Evolutionary conservation across 805 yeast species (phyloP), one percentile per base, ranked within the genome.

Genomic region (Wickerhamomyces bisporus): DNA sequence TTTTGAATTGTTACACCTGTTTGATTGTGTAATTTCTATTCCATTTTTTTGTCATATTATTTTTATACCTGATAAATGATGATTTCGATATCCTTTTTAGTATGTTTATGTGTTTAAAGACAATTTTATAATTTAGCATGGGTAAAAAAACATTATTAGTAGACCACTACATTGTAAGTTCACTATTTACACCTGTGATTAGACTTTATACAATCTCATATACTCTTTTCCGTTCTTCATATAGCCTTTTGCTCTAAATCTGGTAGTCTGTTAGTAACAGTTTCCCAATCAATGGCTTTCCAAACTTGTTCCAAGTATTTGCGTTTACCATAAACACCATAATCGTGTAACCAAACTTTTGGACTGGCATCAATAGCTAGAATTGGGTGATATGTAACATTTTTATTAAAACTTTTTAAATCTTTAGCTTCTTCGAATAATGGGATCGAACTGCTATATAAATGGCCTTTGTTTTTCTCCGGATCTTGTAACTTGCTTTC

Each of bases 241-340:
- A 20, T 4, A 19, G 25, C 7, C 19, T 19, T 30, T 13, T 18
- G 32, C 13, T 13, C 20, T 3, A 19, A 19, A 5, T 32, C 42
- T 19, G 68, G 68, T 25, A 64, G 42, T 47, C 70, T 74, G 57
- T 52, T 70, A 67, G 72, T 73, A 25, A 82, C 75, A 21, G 74
- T 68, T 35, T 74, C 71, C 94, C 94, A 85, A 59, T 83, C 77
- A 39, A 82, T 74, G 48, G 81, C 70, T 42, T 78, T 73, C 83
- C 88, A 81, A 30, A 75, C 68, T 45, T 79, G 78, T 43, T 77
- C 70, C 52, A 85, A 63, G 55, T 82, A 85, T 34, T 66, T 64
- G 29, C 69, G 67, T 58, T 79, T 81, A 35, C 93, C 93, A 56
- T 70, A 81, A 11, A 81, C 84, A 38, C 94, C 94, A 52, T 82